These are phyloP conservation scores for Stachybotrys elegans DNA, from an alignment of 2,329 filamentous ascomycete species.

Conservation along the genomic window DNA sequence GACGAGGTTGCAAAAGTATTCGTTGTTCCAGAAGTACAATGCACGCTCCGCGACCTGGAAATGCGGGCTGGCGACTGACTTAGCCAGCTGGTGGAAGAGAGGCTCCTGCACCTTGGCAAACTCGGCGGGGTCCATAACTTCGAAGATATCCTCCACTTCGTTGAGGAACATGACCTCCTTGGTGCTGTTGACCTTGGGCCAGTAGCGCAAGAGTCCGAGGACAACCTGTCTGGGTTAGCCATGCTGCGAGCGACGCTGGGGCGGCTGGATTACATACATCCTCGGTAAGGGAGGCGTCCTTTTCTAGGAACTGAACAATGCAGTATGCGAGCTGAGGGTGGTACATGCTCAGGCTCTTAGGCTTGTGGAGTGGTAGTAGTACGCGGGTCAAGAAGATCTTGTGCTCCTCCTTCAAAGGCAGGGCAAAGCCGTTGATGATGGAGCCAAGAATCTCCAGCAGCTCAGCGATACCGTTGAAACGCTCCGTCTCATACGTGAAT, in stretches of 20 bases:
- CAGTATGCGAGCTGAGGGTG: constrained; percentile 97
- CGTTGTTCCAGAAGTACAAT: constrained; percentile 99
- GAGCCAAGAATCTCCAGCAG: constrained; percentile 94
- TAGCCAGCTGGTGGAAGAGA: constrained; percentile 93
- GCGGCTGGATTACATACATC: constrained; percentile 56
- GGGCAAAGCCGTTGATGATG: constrained; percentile 97
- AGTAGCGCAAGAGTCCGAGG: constrained; percentile 88
- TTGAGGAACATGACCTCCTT: constrained; percentile 99
- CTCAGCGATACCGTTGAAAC: constrained; percentile 97
- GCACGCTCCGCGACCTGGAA: constrained; percentile 98
- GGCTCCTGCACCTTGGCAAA: constrained; percentile 99
- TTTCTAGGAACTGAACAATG: constrained; percentile 97
- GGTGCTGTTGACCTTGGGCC: constrained; percentile 99
- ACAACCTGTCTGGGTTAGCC: constrained; percentile 62
- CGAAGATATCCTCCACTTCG: constrained; percentile 98
- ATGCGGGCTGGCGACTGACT: constrained; percentile 96
- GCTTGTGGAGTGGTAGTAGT: constrained; percentile 90
- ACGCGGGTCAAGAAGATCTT: constrained; percentile 96
- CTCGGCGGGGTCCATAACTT: constrained; percentile 98
- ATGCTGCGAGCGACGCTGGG: not conserved
- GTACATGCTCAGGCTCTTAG: constrained; percentile 99
- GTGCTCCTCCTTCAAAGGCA: constrained; percentile 96
- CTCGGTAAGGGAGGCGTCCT: constrained; percentile 94
- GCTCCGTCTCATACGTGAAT: constrained; percentile 96
- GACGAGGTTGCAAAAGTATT: constrained; percentile 98